Evolutionary conservation across 2,329 filamentous ascomycete species (phyloP).

Genomic region (Trichoderma brevicompactum): DNA sequence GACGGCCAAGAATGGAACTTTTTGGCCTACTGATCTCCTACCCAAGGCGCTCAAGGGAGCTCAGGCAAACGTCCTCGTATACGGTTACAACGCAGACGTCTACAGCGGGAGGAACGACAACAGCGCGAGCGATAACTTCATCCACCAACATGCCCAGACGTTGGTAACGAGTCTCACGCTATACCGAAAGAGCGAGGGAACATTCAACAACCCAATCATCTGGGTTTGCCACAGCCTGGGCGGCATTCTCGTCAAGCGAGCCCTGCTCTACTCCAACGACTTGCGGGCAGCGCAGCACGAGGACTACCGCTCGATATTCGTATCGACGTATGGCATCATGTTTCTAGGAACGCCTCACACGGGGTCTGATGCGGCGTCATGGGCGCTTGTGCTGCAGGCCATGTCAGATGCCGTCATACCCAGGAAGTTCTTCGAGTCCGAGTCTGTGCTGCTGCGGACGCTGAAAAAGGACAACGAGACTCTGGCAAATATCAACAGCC

Average conservation of each 20-base stretch:
- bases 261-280: constrained; percentile 69
- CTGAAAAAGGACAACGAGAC: constrained; percentile 76
- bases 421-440: constrained; percentile 67
- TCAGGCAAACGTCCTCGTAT: constrained; percentile 69
- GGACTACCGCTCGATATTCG: constrained; percentile 68
- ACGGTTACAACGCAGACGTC: constrained; percentile 75
- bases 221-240: constrained; percentile 77
- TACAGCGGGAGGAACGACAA: constrained; percentile 54
- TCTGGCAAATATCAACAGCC: constrained; percentile 72
- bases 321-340: constrained; percentile 76
- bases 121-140: constrained; percentile 66
- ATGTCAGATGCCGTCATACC: constrained; percentile 70
- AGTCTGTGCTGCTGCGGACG: constrained; percentile 69
- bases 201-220: constrained; percentile 68
- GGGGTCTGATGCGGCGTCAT: constrained; percentile 69
- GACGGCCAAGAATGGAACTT: constrained; percentile 60
- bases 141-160: constrained; percentile 73
- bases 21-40: constrained; percentile 72
- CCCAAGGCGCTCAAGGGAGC: constrained; percentile 61
- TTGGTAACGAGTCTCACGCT: constrained; percentile 65
- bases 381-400: constrained; percentile 68
- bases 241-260: constrained; percentile 72
- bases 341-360: constrained; percentile 79
- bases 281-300: constrained; percentile 63
- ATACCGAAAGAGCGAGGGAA: constrained; percentile 63